Evolutionary conservation across 352 stramenopile genomes (phyloP), one percentile per base, ranked within the genome.

Genomic region (Stramenopiles sp.): DNA sequence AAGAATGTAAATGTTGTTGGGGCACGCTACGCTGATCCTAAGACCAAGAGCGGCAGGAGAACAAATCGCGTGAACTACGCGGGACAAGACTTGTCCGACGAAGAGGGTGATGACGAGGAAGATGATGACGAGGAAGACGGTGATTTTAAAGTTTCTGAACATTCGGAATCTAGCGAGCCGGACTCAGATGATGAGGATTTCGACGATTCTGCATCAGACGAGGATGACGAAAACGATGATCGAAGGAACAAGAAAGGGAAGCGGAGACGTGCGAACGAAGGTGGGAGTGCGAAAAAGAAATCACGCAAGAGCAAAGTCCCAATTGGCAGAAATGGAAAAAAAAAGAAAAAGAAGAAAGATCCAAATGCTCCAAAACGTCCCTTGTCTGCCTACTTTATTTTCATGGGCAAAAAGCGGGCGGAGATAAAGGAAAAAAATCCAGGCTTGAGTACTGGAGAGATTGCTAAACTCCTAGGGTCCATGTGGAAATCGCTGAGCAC

Each of bases 341-440:
- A 93, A 88, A 88, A 88, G 0, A 89, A 89, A 93, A 85, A 93
- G 86, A 94, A 91, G 83, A 97, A 96, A 83, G 94, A 97, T 86
- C 93, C 93, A 25, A 91, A 92, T 83, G 93, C 93, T 1, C 94
- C 94, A 30, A 98, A 98, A 90, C 90, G 92, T 80, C 91, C 93
- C 83, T 89, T 96, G 84, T 97, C 91, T 29, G 91, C 94, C 0
- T 97, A 97, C 85, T 92, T 98, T 44, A 92, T 97, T 84, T 98
- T 97, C 84, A 76, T 27, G 67, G 82, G 44, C 67, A 44, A 75
- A 33, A 22, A 44, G 89, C 75, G 89, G 88, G 75, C 88, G 86
- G 1, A 92, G 76, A 87, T 90, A 83, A 88, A 88, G 80, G 81
- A 82, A 14, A 91, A 96, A 84, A 97, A 97, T 88, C 93, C 93